A percentile compares a stretch with the other conserved stretches of the same genome.
These are phyloP conservation scores for Amyloporia xantha DNA, from an alignment of 768 basidiomycete species.

Conservation along the genomic window DNA sequence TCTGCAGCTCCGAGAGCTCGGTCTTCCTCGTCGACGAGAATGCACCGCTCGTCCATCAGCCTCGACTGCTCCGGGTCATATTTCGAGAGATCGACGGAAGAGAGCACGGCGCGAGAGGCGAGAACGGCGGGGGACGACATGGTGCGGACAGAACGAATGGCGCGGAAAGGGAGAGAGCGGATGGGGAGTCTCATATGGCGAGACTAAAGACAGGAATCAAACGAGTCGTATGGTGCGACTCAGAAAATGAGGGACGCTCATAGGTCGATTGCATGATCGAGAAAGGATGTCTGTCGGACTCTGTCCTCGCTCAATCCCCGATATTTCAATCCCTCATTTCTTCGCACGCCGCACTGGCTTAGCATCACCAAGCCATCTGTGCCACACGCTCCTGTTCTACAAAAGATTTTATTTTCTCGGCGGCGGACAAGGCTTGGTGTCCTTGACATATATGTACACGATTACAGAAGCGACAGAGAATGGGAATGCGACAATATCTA, in stretches of 20 bases:
- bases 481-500: too few relatives aligned
- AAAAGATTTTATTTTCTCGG: too few relatives aligned
- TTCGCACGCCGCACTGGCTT: too few relatives aligned
- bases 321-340: background rate
- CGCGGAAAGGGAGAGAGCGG: conserved; percentile 10
- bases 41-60: conserved; percentile 94
- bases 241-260: conserved; percentile 5
- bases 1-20: conserved; percentile 78
- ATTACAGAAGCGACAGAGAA: too few relatives aligned
- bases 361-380: too few relatives aligned
- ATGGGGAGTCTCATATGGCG: conserved; percentile 15
- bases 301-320: background rate
- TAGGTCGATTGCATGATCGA: background rate
- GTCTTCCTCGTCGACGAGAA: conserved; percentile 86
- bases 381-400: too few relatives aligned
- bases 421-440: too few relatives aligned
- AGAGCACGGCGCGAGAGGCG: conserved; percentile 58
- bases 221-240: conserved; percentile 10
- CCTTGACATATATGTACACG: too few relatives aligned
- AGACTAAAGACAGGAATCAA: background rate
- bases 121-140: conserved; percentile 50
- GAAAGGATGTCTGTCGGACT: background rate
- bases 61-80: conserved; percentile 93
- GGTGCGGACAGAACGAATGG: conserved; percentile 26
- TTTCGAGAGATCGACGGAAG: conserved; percentile 67